Percentiles rank a stretch among this genome's conserved stretches.
Evolutionary conservation across 2,329 filamentous ascomycete genomes (phyloP).

Genomic region (Tetracladium maxilliforme): DNA sequence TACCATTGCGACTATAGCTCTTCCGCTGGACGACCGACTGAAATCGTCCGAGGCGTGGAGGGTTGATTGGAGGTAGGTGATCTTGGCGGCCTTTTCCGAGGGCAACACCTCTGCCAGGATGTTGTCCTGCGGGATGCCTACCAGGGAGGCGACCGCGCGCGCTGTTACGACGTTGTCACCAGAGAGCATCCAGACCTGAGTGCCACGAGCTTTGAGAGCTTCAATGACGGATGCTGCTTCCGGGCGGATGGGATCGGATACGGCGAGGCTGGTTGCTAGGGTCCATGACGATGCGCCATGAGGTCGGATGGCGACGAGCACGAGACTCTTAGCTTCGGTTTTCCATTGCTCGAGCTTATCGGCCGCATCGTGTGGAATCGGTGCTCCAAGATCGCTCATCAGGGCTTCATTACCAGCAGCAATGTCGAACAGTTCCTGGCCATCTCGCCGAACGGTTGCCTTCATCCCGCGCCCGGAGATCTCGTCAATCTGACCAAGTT

Average conservation of each 20-base stretch:
- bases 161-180: conserved; percentile 48
- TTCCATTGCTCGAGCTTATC: conserved; percentile 36
- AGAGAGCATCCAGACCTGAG: conserved; percentile 48
- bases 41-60: conserved; percentile 12
- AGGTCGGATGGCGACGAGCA: conserved; percentile 28
- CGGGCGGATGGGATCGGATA: conserved; percentile 40
- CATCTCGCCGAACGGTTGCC: conserved; percentile 26
- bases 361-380: conserved; percentile 17
- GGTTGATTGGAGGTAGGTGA: conserved; percentile 18
- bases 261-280: conserved; percentile 37
- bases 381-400: conserved; percentile 32
- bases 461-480: conserved; percentile 54
- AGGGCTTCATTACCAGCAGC: conserved; percentile 57
- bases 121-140: conserved; percentile 39
- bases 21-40: conserved; percentile 7
- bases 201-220: conserved; percentile 29
- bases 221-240: conserved; percentile 35
- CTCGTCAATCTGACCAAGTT: conserved; percentile 37
- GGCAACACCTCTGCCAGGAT: conserved; percentile 50
- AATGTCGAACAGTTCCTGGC: conserved; percentile 24
- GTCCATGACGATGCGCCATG: conserved; percentile 13
- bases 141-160: conserved; percentile 36
- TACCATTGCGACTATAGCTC: conserved; percentile 61
- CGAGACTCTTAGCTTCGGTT: conserved; percentile 42
- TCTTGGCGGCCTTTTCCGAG: conserved; percentile 37